Percentiles rank a stretch among this genome's conserved stretches.
Conservation (phyloP, 306 rosid genomes). For the Parietaria judaica region DNA sequence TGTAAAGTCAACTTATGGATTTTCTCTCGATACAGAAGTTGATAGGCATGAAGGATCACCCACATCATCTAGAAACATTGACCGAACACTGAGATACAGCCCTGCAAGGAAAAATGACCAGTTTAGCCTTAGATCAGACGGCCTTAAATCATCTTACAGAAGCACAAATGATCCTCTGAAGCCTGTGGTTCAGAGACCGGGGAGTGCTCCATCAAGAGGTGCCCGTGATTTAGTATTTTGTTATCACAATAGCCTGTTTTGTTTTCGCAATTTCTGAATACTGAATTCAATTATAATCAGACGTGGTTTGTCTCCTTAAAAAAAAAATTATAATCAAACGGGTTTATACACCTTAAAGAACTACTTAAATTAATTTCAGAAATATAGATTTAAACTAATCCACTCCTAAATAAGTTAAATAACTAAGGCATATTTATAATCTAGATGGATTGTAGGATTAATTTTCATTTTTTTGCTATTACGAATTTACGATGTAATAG, state of each 20-base stretch:
- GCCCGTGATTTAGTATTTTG: conserved; percentile 11
- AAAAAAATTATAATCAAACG: too few species aligned
- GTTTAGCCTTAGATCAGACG: conserved; percentile 34
- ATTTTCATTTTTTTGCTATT: too few species aligned
- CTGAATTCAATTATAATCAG: too few species aligned
- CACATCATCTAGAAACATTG: conserved; percentile 28
- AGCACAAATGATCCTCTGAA: conserved; percentile 32
- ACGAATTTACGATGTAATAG: too few species aligned
- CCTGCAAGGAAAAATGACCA: conserved; percentile 39
- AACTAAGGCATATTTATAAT: too few species aligned
- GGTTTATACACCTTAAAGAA: too few species aligned
- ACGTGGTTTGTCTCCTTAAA: too few species aligned
- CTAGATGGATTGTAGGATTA: too few species aligned
- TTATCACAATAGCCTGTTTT: conserved; percentile 17
- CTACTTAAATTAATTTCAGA: too few species aligned
- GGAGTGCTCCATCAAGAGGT: conserved; percentile 52
- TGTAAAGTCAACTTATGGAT: conserved; percentile 72
- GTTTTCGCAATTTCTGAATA: neutral
- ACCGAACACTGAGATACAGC: conserved; percentile 33
- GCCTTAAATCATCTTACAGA: conserved; percentile 38
- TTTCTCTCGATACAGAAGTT: conserved; percentile 47
- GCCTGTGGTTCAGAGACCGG: conserved; percentile 35
- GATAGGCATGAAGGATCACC: conserved; percentile 34
- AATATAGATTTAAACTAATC: too few species aligned
- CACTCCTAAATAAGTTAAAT: too few species aligned